Conservation (phyloP, 106 monocot genomes). For the Dendrobium nobile region DNA sequence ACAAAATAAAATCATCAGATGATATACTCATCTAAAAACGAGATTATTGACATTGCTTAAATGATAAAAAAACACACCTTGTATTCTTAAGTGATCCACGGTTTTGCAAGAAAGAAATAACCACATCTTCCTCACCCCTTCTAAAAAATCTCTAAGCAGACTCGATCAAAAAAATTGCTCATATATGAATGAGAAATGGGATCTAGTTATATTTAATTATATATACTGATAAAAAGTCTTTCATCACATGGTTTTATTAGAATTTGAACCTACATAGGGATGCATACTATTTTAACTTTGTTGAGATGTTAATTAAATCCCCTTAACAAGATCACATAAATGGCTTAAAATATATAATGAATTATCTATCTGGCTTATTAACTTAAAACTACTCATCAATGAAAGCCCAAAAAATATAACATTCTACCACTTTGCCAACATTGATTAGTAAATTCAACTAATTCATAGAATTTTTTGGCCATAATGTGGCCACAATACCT, state of each 20-base stretch:
- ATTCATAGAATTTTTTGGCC: no score
- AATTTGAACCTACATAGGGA: background rate
- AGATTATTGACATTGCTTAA: background rate
- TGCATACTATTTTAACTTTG: background rate
- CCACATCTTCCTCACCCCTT: background rate
- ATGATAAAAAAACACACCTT: background rate
- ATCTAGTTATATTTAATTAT: background rate
- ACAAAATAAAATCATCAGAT: background rate
- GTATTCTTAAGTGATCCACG: background rate
- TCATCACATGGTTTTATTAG: background rate
- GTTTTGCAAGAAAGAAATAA: constrained; percentile 3
- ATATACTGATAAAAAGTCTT: background rate
- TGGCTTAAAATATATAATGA: background rate
- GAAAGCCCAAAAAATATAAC: no score
- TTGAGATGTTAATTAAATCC: background rate
- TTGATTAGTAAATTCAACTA: no score
- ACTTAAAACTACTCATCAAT: background rate
- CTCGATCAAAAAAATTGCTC: background rate
- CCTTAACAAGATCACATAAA: background rate
- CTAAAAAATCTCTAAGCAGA: background rate
- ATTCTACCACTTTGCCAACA: no score
- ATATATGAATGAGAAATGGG: background rate
- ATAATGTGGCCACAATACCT: no score
- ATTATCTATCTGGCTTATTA: background rate
- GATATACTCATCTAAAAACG: background rate